Evolutionary conservation across 495 filamentous ascomycete species (phyloP).

Genomic region (Recurvomyces mirabilis): DNA sequence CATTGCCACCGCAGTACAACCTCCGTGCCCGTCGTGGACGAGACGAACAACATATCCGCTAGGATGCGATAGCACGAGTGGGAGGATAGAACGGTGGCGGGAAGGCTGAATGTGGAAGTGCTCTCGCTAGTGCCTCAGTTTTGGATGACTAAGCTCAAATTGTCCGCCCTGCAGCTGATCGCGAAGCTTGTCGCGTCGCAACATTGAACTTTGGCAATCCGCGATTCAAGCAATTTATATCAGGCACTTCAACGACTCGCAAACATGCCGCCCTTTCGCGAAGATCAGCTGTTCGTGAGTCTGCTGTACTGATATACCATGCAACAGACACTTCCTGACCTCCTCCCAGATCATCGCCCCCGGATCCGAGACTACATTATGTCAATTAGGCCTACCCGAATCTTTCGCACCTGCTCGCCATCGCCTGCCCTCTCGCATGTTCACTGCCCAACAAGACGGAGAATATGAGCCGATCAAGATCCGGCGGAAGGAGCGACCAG

Average conservation of each 20-base stretch:
- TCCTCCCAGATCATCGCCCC: constrained; percentile 69
- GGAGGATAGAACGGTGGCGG: too few species aligned
- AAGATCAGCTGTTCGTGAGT: constrained; percentile 63
- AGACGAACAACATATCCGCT: too few species aligned
- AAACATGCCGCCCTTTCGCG: too few species aligned
- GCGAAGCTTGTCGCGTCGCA: constrained; percentile 2
- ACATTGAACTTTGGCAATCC: too few species aligned
- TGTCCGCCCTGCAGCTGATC: too few species aligned
- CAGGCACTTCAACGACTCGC: too few species aligned
- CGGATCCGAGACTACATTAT: constrained; percentile 84
- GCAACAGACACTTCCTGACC: constrained; percentile 11
- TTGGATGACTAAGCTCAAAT: too few species aligned
- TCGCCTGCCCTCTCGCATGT: constrained; percentile 87
- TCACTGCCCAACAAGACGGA: constrained; percentile 63
- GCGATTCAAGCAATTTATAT: too few species aligned
- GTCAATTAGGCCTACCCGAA: constrained; percentile 85
- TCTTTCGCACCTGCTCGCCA: constrained; percentile 74
- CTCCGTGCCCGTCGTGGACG: too few species aligned
- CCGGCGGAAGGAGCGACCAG: constrained; percentile 46
- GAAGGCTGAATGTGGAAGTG: not conserved
- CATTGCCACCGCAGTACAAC: too few species aligned
- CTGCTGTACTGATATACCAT: constrained; percentile 1
- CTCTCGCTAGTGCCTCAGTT: not conserved
- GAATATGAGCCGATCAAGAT: constrained; percentile 79
- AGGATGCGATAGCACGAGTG: too few species aligned